phyloP scores from a whole-genome alignment of 805 yeast genomes.

The Jamesozyma lodderae region DNA sequence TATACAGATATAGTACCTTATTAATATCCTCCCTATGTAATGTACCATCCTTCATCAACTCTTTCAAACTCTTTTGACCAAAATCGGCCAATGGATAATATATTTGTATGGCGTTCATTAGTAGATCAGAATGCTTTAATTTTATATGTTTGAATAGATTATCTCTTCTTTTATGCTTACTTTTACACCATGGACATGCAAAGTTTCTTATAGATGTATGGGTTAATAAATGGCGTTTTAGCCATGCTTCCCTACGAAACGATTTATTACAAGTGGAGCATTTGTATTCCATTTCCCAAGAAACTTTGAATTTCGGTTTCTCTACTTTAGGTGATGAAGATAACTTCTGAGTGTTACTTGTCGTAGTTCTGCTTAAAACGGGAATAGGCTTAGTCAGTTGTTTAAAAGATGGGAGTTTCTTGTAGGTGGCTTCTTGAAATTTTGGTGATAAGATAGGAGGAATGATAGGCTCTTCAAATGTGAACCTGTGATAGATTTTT shows the following conservation, averaged over 20 bases:
- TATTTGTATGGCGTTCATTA: slow-evolving; percentile 10
- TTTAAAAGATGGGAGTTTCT: too few relatives aligned
- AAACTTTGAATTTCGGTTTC: too few relatives aligned
- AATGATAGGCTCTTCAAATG: too few relatives aligned
- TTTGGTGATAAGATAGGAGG: too few relatives aligned
- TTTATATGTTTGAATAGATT: slow-evolving; percentile 28
- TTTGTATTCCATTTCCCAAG: too few relatives aligned
- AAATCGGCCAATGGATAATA: slow-evolving; percentile 6
- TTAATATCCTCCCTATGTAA: slow-evolving; percentile 21
- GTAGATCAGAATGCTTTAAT: slow-evolving; percentile 22
- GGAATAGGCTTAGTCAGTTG: too few relatives aligned
- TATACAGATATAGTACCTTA: slow-evolving; percentile 8
- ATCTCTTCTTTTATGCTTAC: slow-evolving; percentile 29
- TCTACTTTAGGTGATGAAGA: too few relatives aligned
- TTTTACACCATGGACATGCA: slow-evolving; percentile 26
- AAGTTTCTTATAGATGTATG: slow-evolving; percentile 23
- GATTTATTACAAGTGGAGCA: slow-evolving; percentile 23
- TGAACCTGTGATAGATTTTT: too few relatives aligned
- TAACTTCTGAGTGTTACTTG: too few relatives aligned
- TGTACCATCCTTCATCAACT: slow-evolving; percentile 12
- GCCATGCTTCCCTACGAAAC: slow-evolving; percentile 28
- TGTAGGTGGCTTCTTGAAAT: too few relatives aligned
- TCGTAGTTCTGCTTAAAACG: too few relatives aligned
- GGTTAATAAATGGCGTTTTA: slow-evolving; percentile 25
- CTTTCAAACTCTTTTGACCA: slow-evolving; percentile 3